Evolutionary conservation across 2,329 filamentous ascomycete genomes (phyloP).

Genomic region (Phaeophleospora eucalypticola): DNA sequence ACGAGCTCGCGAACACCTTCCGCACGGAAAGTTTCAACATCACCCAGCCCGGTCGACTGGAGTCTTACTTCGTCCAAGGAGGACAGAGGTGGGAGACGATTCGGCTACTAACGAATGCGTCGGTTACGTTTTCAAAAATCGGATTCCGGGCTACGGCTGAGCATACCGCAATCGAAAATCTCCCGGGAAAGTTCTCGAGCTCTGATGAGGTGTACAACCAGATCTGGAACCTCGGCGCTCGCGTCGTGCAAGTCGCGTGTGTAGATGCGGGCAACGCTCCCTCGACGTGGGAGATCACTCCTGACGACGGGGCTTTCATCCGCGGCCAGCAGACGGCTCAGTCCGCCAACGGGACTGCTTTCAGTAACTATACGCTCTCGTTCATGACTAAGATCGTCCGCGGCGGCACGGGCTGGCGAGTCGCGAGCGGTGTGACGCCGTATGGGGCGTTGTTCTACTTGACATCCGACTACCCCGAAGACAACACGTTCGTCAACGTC

Average conservation of each 20-base stretch:
- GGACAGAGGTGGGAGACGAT: constrained; percentile 41
- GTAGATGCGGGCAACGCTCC: constrained; percentile 37
- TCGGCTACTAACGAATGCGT: constrained; percentile 34
- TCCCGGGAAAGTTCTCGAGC: constrained; percentile 32
- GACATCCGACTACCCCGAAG: constrained; percentile 23
- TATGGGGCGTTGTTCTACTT: constrained; percentile 26
- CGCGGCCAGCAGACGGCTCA: constrained; percentile 33
- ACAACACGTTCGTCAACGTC: constrained; percentile 32
- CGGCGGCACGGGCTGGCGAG: constrained; percentile 39
- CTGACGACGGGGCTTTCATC: constrained; percentile 36
- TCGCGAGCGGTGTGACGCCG: constrained; percentile 24
- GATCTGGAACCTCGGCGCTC: constrained; percentile 39
- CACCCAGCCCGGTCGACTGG: constrained; percentile 26
- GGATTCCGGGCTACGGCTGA: constrained; percentile 34
- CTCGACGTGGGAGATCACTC: constrained; percentile 35
- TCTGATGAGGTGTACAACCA: constrained; percentile 33
- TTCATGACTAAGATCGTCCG: constrained; percentile 38
- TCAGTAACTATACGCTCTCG: constrained; percentile 36
- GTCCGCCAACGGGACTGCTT: constrained; percentile 22
- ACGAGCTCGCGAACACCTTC: constrained; percentile 34
- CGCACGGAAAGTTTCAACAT: constrained; percentile 40
- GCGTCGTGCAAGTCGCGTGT: constrained; percentile 34
- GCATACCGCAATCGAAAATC: constrained; percentile 17
- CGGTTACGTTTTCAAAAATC: constrained; percentile 30
- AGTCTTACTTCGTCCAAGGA: constrained; percentile 39